Evolutionary conservation across 257 asterid genomes (phyloP).

Genomic region (Cynanchum wilfordii): DNA sequence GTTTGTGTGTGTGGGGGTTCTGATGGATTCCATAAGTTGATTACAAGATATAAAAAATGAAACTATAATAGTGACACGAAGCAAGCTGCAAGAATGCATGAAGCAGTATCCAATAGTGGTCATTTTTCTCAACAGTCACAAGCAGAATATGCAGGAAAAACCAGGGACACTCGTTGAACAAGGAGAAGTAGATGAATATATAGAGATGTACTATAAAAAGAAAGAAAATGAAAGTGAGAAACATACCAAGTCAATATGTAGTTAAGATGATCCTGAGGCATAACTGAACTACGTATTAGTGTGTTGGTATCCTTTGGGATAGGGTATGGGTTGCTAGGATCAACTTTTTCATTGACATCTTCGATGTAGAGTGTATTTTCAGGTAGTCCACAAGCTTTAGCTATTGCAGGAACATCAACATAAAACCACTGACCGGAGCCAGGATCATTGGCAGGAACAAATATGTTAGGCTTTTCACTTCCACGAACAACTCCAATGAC

Average conservation of each 20-base stretch:
- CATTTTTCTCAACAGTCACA: neutral
- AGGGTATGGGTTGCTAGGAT: constrained; percentile 84
- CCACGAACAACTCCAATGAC: constrained; percentile 77
- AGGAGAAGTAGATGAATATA: neutral
- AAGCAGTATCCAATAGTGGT: neutral
- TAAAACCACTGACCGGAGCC: constrained; percentile 79
- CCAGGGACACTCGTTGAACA: neutral
- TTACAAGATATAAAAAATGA: neutral
- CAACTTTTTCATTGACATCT: constrained; percentile 60
- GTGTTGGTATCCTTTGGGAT: constrained; percentile 70
- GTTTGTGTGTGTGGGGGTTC: too few relatives aligned
- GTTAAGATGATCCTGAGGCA: constrained; percentile 96
- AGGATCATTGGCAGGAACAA: constrained; percentile 94
- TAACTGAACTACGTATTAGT: constrained; percentile 71
- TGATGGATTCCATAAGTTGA: neutral
- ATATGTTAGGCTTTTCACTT: constrained; percentile 91
- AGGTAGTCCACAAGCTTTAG: constrained; percentile 69
- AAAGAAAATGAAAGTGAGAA: constrained; percentile 10
- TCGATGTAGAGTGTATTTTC: constrained; percentile 72
- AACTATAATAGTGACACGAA: neutral
- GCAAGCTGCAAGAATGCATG: neutral
- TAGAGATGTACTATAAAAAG: neutral
- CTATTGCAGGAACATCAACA: constrained; percentile 82
- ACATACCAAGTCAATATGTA: constrained; percentile 79
- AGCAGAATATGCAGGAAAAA: neutral